These are phyloP conservation scores for Isoetes engelmannii DNA, from an alignment of 83 land plant species.

Conservation along the genomic window DNA sequence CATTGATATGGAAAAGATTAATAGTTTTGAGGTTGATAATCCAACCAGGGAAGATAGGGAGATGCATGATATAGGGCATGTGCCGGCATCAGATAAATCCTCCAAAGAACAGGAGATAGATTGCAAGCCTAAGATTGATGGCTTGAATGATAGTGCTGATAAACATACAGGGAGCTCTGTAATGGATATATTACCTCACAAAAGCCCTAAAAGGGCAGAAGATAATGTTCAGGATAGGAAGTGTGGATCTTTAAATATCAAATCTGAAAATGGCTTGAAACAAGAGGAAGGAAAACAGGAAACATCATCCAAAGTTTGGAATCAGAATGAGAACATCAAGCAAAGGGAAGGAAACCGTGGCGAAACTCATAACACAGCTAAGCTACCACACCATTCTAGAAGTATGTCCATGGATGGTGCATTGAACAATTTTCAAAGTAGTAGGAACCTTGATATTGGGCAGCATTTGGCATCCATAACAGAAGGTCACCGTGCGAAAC, in stretches of 20 bases:
- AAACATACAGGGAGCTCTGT: too few relatives aligned
- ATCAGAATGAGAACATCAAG: neutral
- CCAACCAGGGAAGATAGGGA: neutral
- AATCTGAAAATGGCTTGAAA: too few relatives aligned
- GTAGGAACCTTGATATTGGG: neutral
- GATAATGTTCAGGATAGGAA: too few relatives aligned
- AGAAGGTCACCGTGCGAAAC: constrained; percentile 27
- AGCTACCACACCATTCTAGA: constrained; percentile 9
- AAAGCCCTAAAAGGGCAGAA: too few relatives aligned
- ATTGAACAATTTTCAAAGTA: neutral
- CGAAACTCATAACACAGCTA: neutral
- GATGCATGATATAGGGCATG: neutral
- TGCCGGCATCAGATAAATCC: too few relatives aligned
- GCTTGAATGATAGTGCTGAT: too few relatives aligned
- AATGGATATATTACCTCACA: too few relatives aligned
- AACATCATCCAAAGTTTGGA: too few relatives aligned
- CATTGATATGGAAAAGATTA: constrained; percentile 55
- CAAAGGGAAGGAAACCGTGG: neutral
- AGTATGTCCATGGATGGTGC: constrained; percentile 16
- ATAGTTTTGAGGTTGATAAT: neutral
- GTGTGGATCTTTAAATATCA: too few relatives aligned
- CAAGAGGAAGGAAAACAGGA: too few relatives aligned
- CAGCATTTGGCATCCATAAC: neutral
- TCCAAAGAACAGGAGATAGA: too few relatives aligned
- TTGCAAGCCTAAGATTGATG: too few relatives aligned